phyloP scores from a whole-genome alignment of 768 basidiomycete genomes.

The Boletales sp. region DNA sequence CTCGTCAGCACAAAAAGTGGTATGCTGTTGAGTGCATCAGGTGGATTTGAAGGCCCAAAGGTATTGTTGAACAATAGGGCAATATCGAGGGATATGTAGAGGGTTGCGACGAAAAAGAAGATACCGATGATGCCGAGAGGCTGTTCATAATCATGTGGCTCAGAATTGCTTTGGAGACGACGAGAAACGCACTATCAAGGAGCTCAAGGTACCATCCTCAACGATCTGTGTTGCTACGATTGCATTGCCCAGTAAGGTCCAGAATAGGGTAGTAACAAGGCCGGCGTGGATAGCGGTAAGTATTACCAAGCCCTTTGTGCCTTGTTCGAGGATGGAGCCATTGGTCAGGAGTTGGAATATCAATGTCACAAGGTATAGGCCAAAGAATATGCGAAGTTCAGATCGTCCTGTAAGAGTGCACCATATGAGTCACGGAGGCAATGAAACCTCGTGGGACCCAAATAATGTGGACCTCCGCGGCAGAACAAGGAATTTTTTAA shows the following conservation, averaged over 20 bases:
- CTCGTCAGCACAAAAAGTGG: constrained; percentile 78
- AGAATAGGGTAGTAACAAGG: constrained; percentile 72
- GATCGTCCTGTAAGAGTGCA: constrained; percentile 47
- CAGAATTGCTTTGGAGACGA: neutral
- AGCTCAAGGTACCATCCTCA: constrained; percentile 81
- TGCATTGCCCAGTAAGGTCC: constrained; percentile 72
- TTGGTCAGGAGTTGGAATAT: constrained; percentile 80
- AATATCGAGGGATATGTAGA: constrained; percentile 84
- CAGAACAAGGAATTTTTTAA: neutral
- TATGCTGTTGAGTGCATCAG: constrained; percentile 54
- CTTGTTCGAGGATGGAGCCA: constrained; percentile 76
- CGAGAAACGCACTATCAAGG: constrained; percentile 52
- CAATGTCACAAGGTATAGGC: constrained; percentile 66
- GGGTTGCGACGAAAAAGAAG: constrained; percentile 65
- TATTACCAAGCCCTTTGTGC: constrained; percentile 62
- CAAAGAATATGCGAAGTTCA: constrained; percentile 66
- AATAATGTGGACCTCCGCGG: neutral
- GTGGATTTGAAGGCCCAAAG: constrained; percentile 59
- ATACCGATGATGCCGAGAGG: constrained; percentile 57
- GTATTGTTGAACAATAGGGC: constrained; percentile 61
- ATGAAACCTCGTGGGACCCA: neutral
- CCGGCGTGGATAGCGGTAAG: constrained; percentile 80
- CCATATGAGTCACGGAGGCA: neutral
- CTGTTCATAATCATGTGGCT: constrained; percentile 31
- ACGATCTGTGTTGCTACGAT: constrained; percentile 85